Percentiles rank a stretch among this genome's conserved stretches.
Evolutionary conservation across 1,284 basidiomycete genomes (phyloP).

Genomic region (Agroathelia rolfsii): DNA sequence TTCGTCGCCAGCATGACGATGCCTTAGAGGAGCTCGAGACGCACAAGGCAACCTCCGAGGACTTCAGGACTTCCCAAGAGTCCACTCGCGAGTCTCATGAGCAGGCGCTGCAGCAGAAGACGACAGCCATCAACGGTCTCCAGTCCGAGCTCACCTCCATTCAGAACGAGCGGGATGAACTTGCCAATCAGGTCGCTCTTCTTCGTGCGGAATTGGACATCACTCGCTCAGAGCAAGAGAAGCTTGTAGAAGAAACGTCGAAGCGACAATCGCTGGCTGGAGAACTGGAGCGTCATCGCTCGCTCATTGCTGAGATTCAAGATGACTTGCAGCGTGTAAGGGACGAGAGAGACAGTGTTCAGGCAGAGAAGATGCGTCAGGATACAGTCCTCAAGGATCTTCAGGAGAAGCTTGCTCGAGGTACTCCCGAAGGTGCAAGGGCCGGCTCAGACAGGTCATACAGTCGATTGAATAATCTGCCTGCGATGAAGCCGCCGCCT

Average conservation of each 20-base stretch:
- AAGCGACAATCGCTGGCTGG: constrained; percentile 61
- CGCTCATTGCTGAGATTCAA: constrained; percentile 64
- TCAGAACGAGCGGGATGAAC: constrained; percentile 40
- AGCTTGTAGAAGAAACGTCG: constrained; percentile 60
- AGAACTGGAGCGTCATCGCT: constrained; percentile 71
- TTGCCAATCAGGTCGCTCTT: constrained; percentile 42
- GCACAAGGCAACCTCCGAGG: constrained; percentile 49
- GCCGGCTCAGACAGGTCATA: constrained; percentile 47
- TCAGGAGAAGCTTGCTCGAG: constrained; percentile 62
- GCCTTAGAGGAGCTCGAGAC: constrained; percentile 53
- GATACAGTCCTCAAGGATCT: constrained; percentile 63
- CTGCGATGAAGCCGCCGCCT: constrained; percentile 72
- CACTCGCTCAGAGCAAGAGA: constrained; percentile 47
- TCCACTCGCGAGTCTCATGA: constrained; percentile 42
- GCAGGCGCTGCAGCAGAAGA: constrained; percentile 40
- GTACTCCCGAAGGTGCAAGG: constrained; percentile 35
- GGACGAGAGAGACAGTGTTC: constrained; percentile 71
- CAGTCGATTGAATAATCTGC: constrained; percentile 46
- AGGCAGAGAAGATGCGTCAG: constrained; percentile 60
- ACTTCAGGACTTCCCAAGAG: constrained; percentile 41
- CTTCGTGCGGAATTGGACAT: constrained; percentile 52
- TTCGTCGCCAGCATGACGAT: constrained; percentile 42
- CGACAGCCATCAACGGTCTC: constrained; percentile 32
- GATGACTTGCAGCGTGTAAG: constrained; percentile 64
- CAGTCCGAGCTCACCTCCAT: constrained; percentile 37